Evolutionary conservation across 179 eudicot genomes (phyloP).

Genomic region (Beta corolliflora): DNA sequence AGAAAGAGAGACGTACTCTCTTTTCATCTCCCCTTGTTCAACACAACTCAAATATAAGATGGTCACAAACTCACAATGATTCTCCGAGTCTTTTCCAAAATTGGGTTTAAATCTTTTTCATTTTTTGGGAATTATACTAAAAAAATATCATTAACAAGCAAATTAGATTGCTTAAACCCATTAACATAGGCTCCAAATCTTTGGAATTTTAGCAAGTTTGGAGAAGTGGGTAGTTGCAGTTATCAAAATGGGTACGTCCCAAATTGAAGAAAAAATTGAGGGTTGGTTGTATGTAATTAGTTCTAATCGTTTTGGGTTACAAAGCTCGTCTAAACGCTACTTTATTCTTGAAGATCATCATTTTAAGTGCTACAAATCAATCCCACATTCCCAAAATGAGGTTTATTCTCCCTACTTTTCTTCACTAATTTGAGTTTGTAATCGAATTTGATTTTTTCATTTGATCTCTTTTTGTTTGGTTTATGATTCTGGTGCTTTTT

Average conservation of each 20-base stretch:
- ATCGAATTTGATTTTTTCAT: neutral
- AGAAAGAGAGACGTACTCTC: neutral
- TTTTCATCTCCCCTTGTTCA: neutral
- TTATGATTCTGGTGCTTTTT: too few relatives aligned
- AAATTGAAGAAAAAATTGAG: slow-evolving; percentile 42
- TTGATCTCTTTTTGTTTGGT: neutral
- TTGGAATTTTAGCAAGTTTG: neutral
- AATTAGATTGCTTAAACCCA: neutral
- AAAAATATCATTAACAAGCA: neutral
- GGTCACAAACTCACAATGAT: neutral
- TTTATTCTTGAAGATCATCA: slow-evolving; percentile 63
- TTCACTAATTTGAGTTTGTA: neutral
- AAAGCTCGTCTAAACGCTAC: slow-evolving; percentile 53
- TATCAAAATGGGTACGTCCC: slow-evolving; percentile 30
- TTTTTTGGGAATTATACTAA: neutral
- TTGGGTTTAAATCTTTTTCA: neutral
- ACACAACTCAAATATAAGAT: neutral
- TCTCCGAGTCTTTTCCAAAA: neutral
- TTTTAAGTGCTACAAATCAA: slow-evolving; percentile 58
- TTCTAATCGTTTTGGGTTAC: slow-evolving; percentile 61
- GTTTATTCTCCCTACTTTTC: slow-evolving; percentile 11
- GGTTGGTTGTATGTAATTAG: slow-evolving; percentile 70
- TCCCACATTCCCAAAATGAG: slow-evolving; percentile 42
- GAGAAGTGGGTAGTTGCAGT: slow-evolving; percentile 1
- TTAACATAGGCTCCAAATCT: neutral